Base-by-base conservation (phyloP, 2,329 filamentous ascomycete species). In the Tolypocladium endophyticum region DNA sequence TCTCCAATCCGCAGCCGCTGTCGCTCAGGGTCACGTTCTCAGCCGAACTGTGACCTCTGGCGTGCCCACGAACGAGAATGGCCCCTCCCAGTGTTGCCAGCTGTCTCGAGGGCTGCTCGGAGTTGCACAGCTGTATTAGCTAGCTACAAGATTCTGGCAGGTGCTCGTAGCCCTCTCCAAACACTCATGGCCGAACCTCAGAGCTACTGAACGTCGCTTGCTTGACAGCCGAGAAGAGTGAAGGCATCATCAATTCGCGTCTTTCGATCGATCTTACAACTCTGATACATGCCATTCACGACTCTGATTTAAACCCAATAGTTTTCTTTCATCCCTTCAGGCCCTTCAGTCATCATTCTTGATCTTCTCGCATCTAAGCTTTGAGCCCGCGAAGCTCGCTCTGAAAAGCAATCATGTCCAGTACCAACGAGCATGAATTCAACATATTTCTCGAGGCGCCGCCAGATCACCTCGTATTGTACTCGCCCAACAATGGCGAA, bases 401-500 rank as follows among this genome's bases (percentile, higher is more conserved):
- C n/a, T 52, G 16, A 20, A 33, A 3, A 9, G 6, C 1, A 5
- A 4, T 12, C 3, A 23, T n/a, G 30, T 53, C 30, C 14, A 20
- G 8, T 18, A 55, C 4, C 8, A 39, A 41, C 18, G 16, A 41
- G 4, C 12, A 14, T 23, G 4, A 25, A 50, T 9, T 36, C 23
- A 28, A 7, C 18, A 6, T 5, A 28, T 8, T 9, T 18, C 12
- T 25, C 8, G 36, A 54, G 1, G 18, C 55, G 28, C 59, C 59
- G 4, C 33, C 38, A 2, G 55, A n/a, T 16, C 57, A 56, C 12
- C 20, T 54, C 14, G 23, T 60, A 4, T 23, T 55, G 7, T 6
- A 20, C 5, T 60, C 59, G 3, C 59, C 59, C 28, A 57, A 60
- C 39, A 47, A 55, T 14, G 38, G 55, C 28, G 59, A 60, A n/a